phyloP scores from a whole-genome alignment of 176 grass and related monocot species.

The Rhipidocladum racemiflorum region DNA sequence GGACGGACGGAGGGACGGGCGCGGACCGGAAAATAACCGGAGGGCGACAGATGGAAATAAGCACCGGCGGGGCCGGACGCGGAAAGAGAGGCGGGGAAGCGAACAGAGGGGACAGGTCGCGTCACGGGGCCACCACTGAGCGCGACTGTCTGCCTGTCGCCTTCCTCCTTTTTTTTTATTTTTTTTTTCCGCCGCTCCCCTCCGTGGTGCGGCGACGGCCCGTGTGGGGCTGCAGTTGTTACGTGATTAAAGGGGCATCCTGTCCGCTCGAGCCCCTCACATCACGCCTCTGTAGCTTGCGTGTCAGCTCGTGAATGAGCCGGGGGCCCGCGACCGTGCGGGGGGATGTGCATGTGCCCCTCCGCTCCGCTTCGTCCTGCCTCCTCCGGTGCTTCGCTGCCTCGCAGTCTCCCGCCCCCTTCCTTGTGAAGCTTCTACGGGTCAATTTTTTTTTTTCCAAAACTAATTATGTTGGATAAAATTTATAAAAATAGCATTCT shows the following conservation, averaged over 20 bases:
- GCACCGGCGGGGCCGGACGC: background rate
- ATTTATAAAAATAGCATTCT: no score
- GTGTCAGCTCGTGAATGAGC: background rate
- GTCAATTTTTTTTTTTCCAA: no score
- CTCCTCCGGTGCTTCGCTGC: background rate
- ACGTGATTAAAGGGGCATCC: background rate
- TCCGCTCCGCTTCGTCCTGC: no score
- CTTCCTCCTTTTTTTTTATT: background rate
- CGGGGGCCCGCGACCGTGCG: background rate
- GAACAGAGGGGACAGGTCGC: slow-evolving; percentile 6
- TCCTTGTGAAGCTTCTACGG: no score
- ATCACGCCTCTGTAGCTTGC: background rate
- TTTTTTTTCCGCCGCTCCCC: background rate
- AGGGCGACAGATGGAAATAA: background rate
- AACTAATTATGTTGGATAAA: no score
- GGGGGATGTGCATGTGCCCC: background rate
- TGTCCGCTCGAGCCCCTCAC: background rate
- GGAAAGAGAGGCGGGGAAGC: background rate
- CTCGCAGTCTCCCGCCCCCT: background rate
- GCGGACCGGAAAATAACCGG: slow-evolving; percentile 5
- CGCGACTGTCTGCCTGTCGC: slow-evolving; percentile 23
- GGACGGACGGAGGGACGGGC: slow-evolving; percentile 15
- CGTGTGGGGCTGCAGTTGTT: slow-evolving; percentile 8
- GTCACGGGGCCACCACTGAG: slow-evolving; percentile 39
- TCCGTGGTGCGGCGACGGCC: background rate